Evolutionary conservation across 768 basidiomycete species (phyloP), one percentile per base, ranked within the genome.

Genomic region (Kwoniella botswanensis): DNA sequence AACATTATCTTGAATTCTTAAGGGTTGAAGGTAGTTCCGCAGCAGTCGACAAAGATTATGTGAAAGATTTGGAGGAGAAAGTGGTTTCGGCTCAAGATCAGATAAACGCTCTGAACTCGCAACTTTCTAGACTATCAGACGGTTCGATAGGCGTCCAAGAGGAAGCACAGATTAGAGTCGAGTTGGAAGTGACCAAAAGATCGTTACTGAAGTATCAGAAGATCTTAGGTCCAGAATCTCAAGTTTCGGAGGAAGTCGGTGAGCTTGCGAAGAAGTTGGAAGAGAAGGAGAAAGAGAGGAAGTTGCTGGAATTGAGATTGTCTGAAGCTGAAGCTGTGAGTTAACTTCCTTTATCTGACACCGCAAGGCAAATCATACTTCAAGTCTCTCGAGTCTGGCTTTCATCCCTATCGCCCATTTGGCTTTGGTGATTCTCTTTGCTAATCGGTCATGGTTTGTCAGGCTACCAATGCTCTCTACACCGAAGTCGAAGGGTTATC

Each of bases 401-500:
- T 26, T 26, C 26, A 26, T 26, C 26, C 4, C 26, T 26, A 26
- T 26, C 26, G 26, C 26, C 26, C 26, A 26, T 46, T 46, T 46
- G 44, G 10, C 17, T 46, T 46, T 17, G 44, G 44, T 17, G 46
- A 50, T 11, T 18, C 17, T 50, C 13, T 18, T 50, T 13, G 46
- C 46, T 24, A 35, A 29, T 29, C 17, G 13, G 6, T 2, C 4
- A 50, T 50, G 46, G 35, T 46, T 11, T 50, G 18, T 2, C 80
- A 94, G 89, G 87, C 90, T 3, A 91, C 93, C 77, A 86, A 89
- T 15, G 88, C 91, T 21, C 84, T 97, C 21, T 96, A 92, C 74
- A 86, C 88, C 21, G 95, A 98, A 83, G 84, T 98, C 6, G 94
- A 96, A 71, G 89, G 90, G 72, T 79, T 99, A 17, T 93, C 94